Conservation (phyloP, 1,284 basidiomycete genomes). For the Cryptococcus floricola region DNA sequence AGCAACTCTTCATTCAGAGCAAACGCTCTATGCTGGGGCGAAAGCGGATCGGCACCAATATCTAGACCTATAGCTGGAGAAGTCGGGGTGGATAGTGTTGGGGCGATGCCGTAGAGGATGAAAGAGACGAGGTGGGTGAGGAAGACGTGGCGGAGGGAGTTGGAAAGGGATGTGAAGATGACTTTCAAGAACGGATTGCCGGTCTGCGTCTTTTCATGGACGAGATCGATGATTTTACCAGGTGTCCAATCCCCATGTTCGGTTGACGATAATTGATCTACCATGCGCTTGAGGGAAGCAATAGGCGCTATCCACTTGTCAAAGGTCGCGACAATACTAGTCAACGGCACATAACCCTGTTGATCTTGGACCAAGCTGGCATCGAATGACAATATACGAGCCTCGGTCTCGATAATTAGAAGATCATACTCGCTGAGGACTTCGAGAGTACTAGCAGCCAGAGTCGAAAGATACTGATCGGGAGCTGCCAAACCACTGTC, state of each 20-base stretch:
- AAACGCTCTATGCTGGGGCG: slow-evolving; percentile 39
- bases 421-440: slow-evolving; percentile 75
- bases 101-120: slow-evolving; percentile 65
- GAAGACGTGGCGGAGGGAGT: slow-evolving; percentile 75
- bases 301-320: slow-evolving; percentile 79
- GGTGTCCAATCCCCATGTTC: slow-evolving; percentile 56
- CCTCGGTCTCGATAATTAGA: slow-evolving; percentile 74
- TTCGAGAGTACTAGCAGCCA: slow-evolving; percentile 66
- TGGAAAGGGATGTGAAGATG: slow-evolving; percentile 63
- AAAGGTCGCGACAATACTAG: slow-evolving; percentile 72
- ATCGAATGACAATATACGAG: slow-evolving; percentile 68
- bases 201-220: slow-evolving; percentile 64
- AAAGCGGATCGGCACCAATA: slow-evolving; percentile 51
- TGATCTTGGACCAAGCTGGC: slow-evolving; percentile 66
- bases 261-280: slow-evolving; percentile 54
- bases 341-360: slow-evolving; percentile 66
- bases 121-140: slow-evolving; percentile 70
- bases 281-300: slow-evolving; percentile 61
- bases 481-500: slow-evolving; percentile 7
- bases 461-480: slow-evolving; percentile 65
- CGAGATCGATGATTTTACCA: slow-evolving; percentile 70
- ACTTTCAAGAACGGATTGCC: slow-evolving; percentile 69
- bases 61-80: slow-evolving; percentile 56
- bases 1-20: slow-evolving; percentile 60
- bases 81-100: slow-evolving; percentile 54